These are phyloP conservation scores for Pythium brachiatum DNA, from an alignment of 352 stramenopile genomes.

Conservation along the genomic window DNA sequence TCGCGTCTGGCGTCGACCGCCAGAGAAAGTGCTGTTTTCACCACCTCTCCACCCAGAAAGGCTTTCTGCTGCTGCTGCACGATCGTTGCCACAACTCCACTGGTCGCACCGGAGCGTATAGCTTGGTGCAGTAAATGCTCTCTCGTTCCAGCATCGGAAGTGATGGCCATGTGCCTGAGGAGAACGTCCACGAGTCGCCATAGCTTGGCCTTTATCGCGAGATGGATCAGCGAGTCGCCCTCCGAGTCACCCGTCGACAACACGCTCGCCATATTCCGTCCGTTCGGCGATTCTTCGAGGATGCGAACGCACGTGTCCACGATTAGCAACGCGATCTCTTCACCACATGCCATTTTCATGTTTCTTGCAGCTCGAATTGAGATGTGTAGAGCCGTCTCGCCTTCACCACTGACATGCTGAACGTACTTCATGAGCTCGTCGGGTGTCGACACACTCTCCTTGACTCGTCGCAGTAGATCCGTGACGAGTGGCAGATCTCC, in stretches of 20 bases:
- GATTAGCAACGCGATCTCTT: slow-evolving; percentile 40
- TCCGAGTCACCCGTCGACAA: slow-evolving; percentile 34
- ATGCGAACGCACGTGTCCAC: slow-evolving; percentile 25
- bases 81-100: background rate
- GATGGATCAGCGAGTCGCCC: slow-evolving; percentile 53
- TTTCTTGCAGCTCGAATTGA: slow-evolving; percentile 44
- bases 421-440: slow-evolving; percentile 37
- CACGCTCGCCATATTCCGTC: background rate
- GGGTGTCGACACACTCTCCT: slow-evolving; percentile 3
- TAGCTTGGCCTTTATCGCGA: slow-evolving; percentile 56
- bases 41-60: background rate
- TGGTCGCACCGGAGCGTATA: slow-evolving; percentile 21
- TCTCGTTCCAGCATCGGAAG: slow-evolving; percentile 37
- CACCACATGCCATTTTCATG: slow-evolving; percentile 9
- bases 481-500: slow-evolving; percentile 46
- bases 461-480: slow-evolving; percentile 29
- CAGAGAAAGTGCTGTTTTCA: background rate
- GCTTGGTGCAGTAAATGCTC: slow-evolving; percentile 63
- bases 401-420: slow-evolving; percentile 54
- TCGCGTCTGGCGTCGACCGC: background rate
- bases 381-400: slow-evolving; percentile 70
- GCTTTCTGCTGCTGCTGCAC: background rate
- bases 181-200: slow-evolving; percentile 62
- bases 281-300: background rate
- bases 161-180: slow-evolving; percentile 39